Base-by-base conservation (phyloP, 2,329 filamentous ascomycete genomes). In the Exophiala viscosa region DNA sequence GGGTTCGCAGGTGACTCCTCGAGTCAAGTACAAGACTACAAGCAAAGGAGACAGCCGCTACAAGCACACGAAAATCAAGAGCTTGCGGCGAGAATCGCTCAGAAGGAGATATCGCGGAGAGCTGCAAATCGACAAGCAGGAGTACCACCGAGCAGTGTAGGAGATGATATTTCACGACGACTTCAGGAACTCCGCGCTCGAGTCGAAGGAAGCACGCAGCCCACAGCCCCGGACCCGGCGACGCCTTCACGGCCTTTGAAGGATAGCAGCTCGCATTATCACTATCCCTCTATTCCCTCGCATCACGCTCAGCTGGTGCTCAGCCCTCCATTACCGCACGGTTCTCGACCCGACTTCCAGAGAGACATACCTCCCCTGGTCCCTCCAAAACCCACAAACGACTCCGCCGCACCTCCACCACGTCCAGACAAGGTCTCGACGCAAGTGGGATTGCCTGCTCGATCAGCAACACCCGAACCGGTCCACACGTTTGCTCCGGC, bases 401-500 rank as follows among this genome's bases (percentile, higher is more conserved):
- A 18, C 49, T 15, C 23, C 13, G 23, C n/a, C 41, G 45, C 55
- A 32, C 52, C 66, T 45, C 61, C 67, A 52, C 61, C 67, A 48
- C 52, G 52, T n/a, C 58, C 60, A 13, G 52, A 55, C 10, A 62
- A 62, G 39, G 36, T 54, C 11, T 23, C 53, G n/a, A 34, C 50
- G 15, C 18, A 45, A 11, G 8, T 33, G 8, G 39, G 28, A 23
- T 10, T 14, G 20, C n/a, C 35, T 11, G 33, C 39, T n/a, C 46
- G 52, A 38, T 39, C 52, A 45, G 61, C 59, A 58, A 62, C 67
- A 57, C 59, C 65, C 17, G 59, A 55, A 49, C 72, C 69, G 70
- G 85, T 83, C 43, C 87, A 88, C 62, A 90, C 88, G 11, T 95
- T 95, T 74, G 83, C 83, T 57, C 88, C 92, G 1, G 86, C 88